Conservation (phyloP, 2,329 filamentous ascomycete genomes). For the Ophiostoma montium region DNA sequence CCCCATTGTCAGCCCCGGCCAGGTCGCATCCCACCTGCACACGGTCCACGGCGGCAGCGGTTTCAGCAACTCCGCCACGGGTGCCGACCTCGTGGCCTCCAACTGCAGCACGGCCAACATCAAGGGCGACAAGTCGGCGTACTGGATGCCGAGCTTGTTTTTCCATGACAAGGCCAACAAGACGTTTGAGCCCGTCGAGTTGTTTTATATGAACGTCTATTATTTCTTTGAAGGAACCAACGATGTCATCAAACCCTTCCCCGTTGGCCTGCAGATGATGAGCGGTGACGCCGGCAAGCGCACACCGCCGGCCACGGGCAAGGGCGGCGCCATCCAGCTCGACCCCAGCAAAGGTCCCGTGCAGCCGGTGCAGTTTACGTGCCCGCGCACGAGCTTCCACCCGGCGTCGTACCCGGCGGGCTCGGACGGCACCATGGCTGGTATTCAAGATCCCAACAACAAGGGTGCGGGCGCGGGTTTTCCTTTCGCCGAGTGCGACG, state of each 20-base stretch:
- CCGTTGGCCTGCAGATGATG: constrained; percentile 56
- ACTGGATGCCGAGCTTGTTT: constrained; percentile 64
- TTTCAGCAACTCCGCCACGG: constrained; percentile 49
- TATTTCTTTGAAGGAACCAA: constrained; percentile 56
- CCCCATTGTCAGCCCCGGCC: constrained; percentile 52
- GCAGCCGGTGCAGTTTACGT: constrained; percentile 45
- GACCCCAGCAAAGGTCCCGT: constrained; percentile 37
- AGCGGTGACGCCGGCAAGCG: constrained; percentile 48
- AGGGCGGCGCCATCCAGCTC: constrained; percentile 32
- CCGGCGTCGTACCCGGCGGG: constrained; percentile 36
- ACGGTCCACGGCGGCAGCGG: constrained; percentile 56
- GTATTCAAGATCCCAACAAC: constrained; percentile 40
- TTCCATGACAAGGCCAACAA: constrained; percentile 49
- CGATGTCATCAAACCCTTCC: constrained; percentile 56
- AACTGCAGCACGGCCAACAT: constrained; percentile 58
- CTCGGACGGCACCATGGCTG: constrained; percentile 40
- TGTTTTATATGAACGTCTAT: constrained; percentile 64
- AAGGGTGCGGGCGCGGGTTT: constrained; percentile 48
- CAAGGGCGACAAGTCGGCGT: constrained; percentile 56
- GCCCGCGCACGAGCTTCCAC: constrained; percentile 36
- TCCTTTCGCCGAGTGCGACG: constrained; percentile 55
- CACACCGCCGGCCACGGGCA: constrained; percentile 39
- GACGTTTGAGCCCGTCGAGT: constrained; percentile 49
- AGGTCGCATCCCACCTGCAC: constrained; percentile 49
- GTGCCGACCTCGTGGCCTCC: constrained; percentile 42